phyloP scores from a whole-genome alignment of 495 filamentous ascomycete genomes.

The Xylaria telfairii region DNA sequence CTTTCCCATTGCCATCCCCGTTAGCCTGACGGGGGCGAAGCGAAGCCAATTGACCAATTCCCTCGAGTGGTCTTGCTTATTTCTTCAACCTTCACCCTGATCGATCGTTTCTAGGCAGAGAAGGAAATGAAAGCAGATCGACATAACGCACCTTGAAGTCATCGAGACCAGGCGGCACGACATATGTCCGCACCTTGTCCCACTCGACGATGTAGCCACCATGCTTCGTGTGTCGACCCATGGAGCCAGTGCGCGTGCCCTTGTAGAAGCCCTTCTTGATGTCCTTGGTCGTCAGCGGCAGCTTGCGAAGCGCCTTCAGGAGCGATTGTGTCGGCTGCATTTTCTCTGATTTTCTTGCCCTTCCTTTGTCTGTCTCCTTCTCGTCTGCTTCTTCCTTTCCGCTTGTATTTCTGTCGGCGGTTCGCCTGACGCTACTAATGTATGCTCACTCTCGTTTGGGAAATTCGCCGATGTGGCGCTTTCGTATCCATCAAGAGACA shows the following conservation, averaged over 20 bases:
- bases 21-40: neutral
- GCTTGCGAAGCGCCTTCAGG: constrained; percentile 66
- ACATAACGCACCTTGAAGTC: constrained; percentile 69
- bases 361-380: constrained; percentile 11
- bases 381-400: neutral
- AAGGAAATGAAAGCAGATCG: neutral
- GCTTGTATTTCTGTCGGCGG: neutral
- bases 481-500: neutral
- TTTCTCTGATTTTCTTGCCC: constrained; percentile 5
- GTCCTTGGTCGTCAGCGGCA: constrained; percentile 86
- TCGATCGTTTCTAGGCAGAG: neutral
- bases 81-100: neutral
- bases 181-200: constrained; percentile 88
- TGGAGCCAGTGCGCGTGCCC: constrained; percentile 84
- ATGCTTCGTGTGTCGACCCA: constrained; percentile 84
- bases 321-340: constrained; percentile 77
- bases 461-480: neutral
- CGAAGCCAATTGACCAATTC: no score
- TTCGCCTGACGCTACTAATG: neutral
- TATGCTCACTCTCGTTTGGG: neutral
- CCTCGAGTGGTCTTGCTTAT: neutral
- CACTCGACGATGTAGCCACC: constrained; percentile 85
- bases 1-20: neutral
- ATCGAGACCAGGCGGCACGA: constrained; percentile 70
- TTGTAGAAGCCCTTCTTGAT: constrained; percentile 96